Conservation (phyloP, 768 basidiomycete genomes). For the Amanita rubescens region DNA sequence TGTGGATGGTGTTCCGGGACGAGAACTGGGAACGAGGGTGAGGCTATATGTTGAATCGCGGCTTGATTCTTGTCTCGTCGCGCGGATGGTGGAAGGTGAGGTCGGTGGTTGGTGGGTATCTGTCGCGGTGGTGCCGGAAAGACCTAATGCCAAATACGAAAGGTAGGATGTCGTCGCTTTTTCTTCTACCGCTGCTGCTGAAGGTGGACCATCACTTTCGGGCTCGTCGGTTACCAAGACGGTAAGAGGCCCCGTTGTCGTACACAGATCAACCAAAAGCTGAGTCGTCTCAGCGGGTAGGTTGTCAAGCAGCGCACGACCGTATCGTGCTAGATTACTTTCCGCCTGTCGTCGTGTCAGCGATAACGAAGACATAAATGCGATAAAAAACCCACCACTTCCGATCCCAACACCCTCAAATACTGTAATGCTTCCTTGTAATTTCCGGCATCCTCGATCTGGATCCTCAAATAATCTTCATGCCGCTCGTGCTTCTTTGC, state of each 20-base stretch:
- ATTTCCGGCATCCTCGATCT: slow-evolving; percentile 87
- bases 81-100: background rate
- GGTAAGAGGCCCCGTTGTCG: slow-evolving; percentile 45
- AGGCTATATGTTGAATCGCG: background rate
- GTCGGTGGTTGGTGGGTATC: slow-evolving; percentile 8
- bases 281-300: slow-evolving; percentile 87
- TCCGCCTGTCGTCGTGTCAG: slow-evolving; percentile 50
- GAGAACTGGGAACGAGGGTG: background rate
- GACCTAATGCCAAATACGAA: slow-evolving; percentile 71
- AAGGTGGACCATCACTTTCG: slow-evolving; percentile 1
- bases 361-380: background rate
- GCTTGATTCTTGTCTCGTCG: background rate
- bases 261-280: slow-evolving; percentile 88
- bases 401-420: slow-evolving; percentile 68
- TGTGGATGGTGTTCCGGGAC: slow-evolving; percentile 2
- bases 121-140: slow-evolving; percentile 32
- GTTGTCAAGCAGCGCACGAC: slow-evolving; percentile 73
- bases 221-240: too few relatives aligned
- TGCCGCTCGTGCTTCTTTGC: slow-evolving; percentile 88
- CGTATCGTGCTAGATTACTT: slow-evolving; percentile 81
- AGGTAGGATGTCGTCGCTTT: slow-evolving; percentile 51
- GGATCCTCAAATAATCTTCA: slow-evolving; percentile 89
- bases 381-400: slow-evolving; percentile 48
- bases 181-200: background rate
- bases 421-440: slow-evolving; percentile 78